Conservation (phyloP, 192 early-diverging fungal species). For the Pecoramyces ruminantium region DNA sequence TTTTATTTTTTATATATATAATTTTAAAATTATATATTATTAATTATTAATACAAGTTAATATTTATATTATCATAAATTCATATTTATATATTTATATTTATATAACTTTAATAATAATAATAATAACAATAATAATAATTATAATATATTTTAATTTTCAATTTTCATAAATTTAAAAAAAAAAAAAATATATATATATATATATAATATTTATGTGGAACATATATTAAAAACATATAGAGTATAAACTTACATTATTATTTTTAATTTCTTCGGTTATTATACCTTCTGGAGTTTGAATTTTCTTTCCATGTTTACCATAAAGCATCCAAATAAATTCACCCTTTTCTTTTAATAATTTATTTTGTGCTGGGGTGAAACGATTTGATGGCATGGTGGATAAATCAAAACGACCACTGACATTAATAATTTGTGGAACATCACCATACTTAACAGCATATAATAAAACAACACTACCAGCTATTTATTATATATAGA, state of each 20-base stretch:
- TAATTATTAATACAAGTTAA: too few species aligned
- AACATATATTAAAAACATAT: too few species aligned
- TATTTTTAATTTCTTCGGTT: background rate
- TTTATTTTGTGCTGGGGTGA: constrained; percentile 18
- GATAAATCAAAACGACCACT: constrained; percentile 29
- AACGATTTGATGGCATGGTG: constrained; percentile 16
- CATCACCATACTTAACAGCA: constrained; percentile 14
- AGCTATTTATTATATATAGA: background rate
- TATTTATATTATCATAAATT: too few species aligned
- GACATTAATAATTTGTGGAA: constrained; percentile 19
- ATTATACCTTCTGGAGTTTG: background rate
- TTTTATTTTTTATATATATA: too few species aligned
- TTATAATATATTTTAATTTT: too few species aligned
- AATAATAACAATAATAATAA: too few species aligned
- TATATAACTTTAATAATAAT: too few species aligned
- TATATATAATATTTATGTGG: too few species aligned
- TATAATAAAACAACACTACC: constrained; percentile 19
- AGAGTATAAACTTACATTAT: constrained; percentile 1
- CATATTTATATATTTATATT: too few species aligned
- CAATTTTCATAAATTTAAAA: too few species aligned
- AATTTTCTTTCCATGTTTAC: background rate
- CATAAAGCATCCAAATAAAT: constrained; percentile 18
- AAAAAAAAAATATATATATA: too few species aligned
- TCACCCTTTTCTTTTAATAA: constrained; percentile 14
- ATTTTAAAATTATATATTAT: too few species aligned